Evolutionary conservation across 306 rosid species (phyloP).

Genomic region (Quercus aquifolioides): DNA sequence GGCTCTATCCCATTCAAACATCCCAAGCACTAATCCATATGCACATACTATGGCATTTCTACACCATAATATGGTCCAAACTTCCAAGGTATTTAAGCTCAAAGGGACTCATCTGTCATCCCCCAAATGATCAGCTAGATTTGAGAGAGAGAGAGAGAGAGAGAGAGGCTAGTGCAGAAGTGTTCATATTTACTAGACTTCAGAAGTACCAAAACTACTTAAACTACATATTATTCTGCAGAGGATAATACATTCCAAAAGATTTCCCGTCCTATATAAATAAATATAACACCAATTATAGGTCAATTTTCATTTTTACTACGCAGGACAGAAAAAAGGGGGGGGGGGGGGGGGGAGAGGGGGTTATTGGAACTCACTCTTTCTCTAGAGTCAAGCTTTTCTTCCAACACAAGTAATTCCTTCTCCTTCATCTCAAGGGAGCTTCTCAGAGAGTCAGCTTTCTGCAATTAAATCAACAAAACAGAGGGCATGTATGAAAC

Average conservation of each 20-base stretch:
- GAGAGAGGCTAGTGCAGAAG: background rate
- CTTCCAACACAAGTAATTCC: constrained; percentile 52
- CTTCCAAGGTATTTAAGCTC: background rate
- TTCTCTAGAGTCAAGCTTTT: constrained; percentile 67
- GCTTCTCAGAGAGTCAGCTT: constrained; percentile 34
- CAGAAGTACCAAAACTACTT: background rate
- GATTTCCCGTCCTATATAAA: too few species aligned
- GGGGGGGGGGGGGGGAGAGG: constrained; percentile 4
- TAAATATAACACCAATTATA: background rate
- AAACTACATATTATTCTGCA: background rate
- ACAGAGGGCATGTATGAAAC: constrained; percentile 1
- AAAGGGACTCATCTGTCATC: background rate
- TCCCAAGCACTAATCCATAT: background rate
- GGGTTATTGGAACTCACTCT: constrained; percentile 45
- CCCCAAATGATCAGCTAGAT: background rate
- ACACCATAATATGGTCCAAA: background rate
- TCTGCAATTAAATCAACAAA: constrained; percentile 48
- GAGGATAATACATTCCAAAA: background rate
- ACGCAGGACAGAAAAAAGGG: background rate
- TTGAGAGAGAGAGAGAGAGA: background rate
- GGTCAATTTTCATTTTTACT: background rate
- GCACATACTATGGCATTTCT: background rate
- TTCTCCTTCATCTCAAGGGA: constrained; percentile 52
- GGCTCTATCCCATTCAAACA: background rate
- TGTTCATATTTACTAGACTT: background rate